Conservation (phyloP, 176 grass and related monocot genomes). For the Zea mays region Zm-B73-REFERENCE-NAM-5.0 NC_050097.1:7089001-7089500, state of each 20-base stretch:
- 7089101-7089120: conserved; percentile 98
- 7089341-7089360: conserved; percentile 72
- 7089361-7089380: conserved; percentile 85
- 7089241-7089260: conserved; percentile 89
- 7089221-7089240: conserved; percentile 95
- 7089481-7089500: conserved; percentile 65
- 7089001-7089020: conserved; percentile 79
- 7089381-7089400: conserved; percentile 81
- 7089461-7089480: conserved; percentile 50
- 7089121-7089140: conserved; percentile 96
- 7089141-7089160: conserved; percentile 61
- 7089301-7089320: conserved; percentile 93
- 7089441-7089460: conserved; percentile 73
- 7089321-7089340: conserved; percentile 94
- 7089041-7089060: conserved; percentile 91
- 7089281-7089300: conserved; percentile 91
- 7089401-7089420: conserved; percentile 98
- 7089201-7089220: conserved; percentile 91
- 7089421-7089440: conserved; percentile 82
- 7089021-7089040: conserved; percentile 91
- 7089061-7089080: conserved; percentile 92
- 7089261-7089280: conserved; percentile 70
- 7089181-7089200: conserved; percentile 82
- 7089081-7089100: conserved; percentile 96
- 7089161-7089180: conserved; percentile 98